Conservation (phyloP, 495 filamentous ascomycete species). For the Penicillium macrosclerotiorum region DNA sequence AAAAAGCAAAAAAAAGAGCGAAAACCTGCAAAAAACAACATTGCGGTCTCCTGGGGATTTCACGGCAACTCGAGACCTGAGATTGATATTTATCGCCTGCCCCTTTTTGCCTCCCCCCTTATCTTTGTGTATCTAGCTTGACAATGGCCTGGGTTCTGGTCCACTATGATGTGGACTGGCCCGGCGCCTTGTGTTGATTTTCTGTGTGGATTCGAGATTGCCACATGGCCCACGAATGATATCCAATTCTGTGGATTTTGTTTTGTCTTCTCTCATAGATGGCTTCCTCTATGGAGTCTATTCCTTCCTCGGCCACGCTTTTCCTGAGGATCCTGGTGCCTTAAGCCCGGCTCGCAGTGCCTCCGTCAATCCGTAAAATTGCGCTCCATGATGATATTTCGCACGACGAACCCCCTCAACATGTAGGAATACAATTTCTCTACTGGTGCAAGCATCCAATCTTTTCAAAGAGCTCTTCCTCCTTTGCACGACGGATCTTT, state of each 20-base stretch:
- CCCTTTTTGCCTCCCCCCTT: conserved; percentile 11
- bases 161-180: background rate
- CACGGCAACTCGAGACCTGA: conserved; percentile 7
- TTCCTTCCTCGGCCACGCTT: background rate
- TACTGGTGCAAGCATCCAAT: too few relatives aligned
- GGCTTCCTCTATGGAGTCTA: background rate
- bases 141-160: conserved; percentile 9
- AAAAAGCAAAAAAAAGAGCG: conserved; percentile 34
- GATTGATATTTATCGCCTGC: conserved; percentile 10
- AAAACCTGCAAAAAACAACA: conserved; percentile 30
- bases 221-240: conserved; percentile 22
- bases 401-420: too few relatives aligned
- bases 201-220: conserved; percentile 25
- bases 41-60: conserved; percentile 22
- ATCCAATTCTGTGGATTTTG: conserved; percentile 18
- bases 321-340: too few relatives aligned
- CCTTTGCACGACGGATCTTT: too few relatives aligned
- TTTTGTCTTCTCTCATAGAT: background rate
- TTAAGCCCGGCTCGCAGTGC: too few relatives aligned
- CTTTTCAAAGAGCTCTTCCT: too few relatives aligned
- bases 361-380: too few relatives aligned
- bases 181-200: conserved; percentile 14
- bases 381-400: too few relatives aligned
- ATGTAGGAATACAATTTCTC: too few relatives aligned
- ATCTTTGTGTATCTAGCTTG: conserved; percentile 29